A percentile compares a stretch with the other conserved stretches of the same genome.
Conservation (phyloP, 495 filamentous ascomycete genomes). For the Trypethelium eluteriae region DNA sequence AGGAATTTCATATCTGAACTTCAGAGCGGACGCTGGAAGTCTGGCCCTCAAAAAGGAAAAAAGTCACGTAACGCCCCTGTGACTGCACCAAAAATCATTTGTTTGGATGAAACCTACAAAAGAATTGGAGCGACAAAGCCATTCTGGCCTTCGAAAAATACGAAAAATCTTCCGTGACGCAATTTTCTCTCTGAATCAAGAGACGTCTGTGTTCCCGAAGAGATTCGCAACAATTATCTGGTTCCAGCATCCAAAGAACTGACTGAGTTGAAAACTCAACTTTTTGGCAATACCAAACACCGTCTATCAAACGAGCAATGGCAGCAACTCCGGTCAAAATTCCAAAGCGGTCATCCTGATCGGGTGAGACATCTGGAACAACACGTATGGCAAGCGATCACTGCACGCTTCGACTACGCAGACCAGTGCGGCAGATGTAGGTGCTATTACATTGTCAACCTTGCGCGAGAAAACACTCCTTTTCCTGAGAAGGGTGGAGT, state of each 20-base stretch:
- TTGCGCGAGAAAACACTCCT: not conserved
- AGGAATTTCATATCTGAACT: not conserved
- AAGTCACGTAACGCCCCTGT: no score
- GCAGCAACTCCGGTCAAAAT: not conserved
- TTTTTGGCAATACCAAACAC: not conserved
- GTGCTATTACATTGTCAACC: slow-evolving; percentile 1
- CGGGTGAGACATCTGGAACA: not conserved
- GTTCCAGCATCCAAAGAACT: not conserved
- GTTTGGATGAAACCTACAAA: not conserved
- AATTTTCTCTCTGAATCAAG: not conserved
- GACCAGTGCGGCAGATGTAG: slow-evolving; percentile 6
- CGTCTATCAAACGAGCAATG: not conserved
- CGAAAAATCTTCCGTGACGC: not conserved
- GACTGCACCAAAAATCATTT: not conserved
- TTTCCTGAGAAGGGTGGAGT: not conserved
- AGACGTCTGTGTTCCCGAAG: not conserved
- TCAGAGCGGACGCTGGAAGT: not conserved
- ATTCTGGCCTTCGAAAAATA: not conserved
- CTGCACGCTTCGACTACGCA: not conserved
- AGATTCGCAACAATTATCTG: not conserved
- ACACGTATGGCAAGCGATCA: not conserved
- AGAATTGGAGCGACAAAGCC: not conserved
- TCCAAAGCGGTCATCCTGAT: not conserved
- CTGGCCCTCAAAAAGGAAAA: not conserved
- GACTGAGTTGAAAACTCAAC: not conserved